Conservation (phyloP, 257 asterid genomes). For the Datura wrightii region DNA sequence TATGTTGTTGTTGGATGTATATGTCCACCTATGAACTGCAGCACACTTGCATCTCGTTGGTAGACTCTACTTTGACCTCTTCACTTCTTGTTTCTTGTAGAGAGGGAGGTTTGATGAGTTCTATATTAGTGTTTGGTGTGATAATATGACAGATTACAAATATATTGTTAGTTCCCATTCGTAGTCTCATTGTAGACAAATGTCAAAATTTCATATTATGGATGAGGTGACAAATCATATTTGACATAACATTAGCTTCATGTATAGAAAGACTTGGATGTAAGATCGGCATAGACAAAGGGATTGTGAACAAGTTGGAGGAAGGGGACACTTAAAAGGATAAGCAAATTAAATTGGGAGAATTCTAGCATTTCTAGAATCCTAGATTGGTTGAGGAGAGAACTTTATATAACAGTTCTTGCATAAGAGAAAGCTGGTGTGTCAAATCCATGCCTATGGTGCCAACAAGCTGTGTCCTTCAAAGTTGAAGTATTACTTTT, state of each 20-base stretch:
- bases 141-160: background rate
- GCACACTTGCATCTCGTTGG: conserved; percentile 4
- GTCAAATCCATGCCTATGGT: background rate
- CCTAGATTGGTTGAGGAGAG: background rate
- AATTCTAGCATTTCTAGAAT: conserved; percentile 18
- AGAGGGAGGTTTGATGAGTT: background rate
- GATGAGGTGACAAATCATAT: conserved; percentile 6
- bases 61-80: conserved; percentile 11
- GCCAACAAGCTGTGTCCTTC: background rate
- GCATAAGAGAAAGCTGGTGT: background rate
- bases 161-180: background rate
- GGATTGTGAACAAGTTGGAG: conserved; percentile 9
- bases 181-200: background rate
- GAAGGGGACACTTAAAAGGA: background rate
- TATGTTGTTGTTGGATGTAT: background rate
- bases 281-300: conserved; percentile 1
- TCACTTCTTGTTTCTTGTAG: conserved; percentile 11
- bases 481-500: conserved; percentile 3
- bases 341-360: background rate
- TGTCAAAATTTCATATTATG: background rate
- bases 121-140: background rate
- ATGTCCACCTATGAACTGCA: conserved; percentile 1
- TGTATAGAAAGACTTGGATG: background rate
- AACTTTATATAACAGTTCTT: background rate
- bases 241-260: background rate